Evolutionary conservation across 1,284 basidiomycete species (phyloP), one percentile per base, ranked within the genome.

Genomic region (Fomitiporia mediterranea): DNA sequence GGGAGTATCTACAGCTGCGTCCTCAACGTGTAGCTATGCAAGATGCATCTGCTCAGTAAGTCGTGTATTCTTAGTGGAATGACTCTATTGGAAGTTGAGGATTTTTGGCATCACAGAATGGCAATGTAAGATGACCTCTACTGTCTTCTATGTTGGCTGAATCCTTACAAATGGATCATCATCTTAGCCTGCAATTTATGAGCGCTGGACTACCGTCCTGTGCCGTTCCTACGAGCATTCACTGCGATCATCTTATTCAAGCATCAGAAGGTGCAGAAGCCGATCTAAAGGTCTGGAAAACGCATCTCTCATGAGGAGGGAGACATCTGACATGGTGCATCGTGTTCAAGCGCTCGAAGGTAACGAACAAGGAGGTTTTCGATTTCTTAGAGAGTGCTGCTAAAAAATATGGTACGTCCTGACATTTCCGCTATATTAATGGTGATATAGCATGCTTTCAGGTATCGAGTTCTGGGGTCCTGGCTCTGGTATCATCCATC

Each of bases 21-120:
- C 94, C 96, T 4, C 91, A 98, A 72, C 79, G 97, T 61, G 94
- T 99, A 23, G 97, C 97, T 32, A 98, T 99, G 93, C 97, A 99
- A 71, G 94, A 98, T 73, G 97, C 97, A 42, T 98, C 94, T 48
- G 97, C 97, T 49, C 97, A 99, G 89, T 91, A 71, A 70, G 84
- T 72, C 17, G 15, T 44, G 19, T 56, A 5, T 47, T 8, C 27
- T 8, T 37, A 42, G 9, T 56, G 9, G 34, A 28, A 11, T 51
- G 19, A 23, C 6, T 11, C 25, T 15, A 47, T 48, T 53, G 19
- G n/a, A 23, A 39, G 27, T 38, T 8, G 44, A 28, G 43, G 52
- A 56, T 40, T 19, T 52, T 6, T 48, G 4, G 32, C 13, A 37
- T 30, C 48, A 23, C 61, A 89, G 87, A 69, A 91, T 91, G 88